Percentiles rank a stretch among this genome's conserved stretches.
Evolutionary conservation across 1,284 basidiomycete genomes (phyloP).

Genomic region (Stygiomarasmius scandens): DNA sequence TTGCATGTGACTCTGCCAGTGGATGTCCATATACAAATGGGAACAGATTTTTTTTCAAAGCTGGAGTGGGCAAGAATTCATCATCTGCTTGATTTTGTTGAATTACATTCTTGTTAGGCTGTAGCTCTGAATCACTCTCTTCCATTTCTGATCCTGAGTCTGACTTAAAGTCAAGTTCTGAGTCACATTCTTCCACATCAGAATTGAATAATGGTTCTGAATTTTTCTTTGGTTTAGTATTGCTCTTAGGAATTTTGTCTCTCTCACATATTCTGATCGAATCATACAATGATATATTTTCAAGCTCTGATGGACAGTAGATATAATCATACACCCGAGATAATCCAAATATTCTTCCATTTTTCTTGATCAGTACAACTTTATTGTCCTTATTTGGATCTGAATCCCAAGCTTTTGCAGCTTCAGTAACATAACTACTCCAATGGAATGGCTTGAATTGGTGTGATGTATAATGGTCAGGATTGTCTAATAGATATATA

Average conservation of each 20-base stretch:
- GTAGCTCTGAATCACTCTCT: neutral
- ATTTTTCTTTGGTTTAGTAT: constrained; percentile 21
- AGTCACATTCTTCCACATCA: too few species aligned
- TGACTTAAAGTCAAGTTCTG: constrained; percentile 16
- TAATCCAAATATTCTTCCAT: neutral
- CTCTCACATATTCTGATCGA: constrained; percentile 15
- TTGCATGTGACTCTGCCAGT: neutral
- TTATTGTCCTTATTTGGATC: constrained; percentile 1
- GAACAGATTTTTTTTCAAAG: constrained; percentile 11
- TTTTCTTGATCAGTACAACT: constrained; percentile 7
- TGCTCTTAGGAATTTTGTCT: neutral
- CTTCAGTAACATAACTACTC: constrained; percentile 26
- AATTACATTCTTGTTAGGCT: too few species aligned
- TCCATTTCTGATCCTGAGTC: neutral
- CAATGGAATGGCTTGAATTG: constrained; percentile 30
- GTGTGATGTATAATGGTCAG: constrained; percentile 33
- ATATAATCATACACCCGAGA: constrained; percentile 22
- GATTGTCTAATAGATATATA: constrained; percentile 30
- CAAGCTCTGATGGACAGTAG: constrained; percentile 14
- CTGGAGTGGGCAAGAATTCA: constrained; percentile 7
- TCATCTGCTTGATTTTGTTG: neutral
- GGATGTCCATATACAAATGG: constrained; percentile 1
- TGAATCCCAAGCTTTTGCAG: constrained; percentile 12
- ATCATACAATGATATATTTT: constrained; percentile 9
- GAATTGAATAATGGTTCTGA: constrained; percentile 30